Evolutionary conservation across 306 rosid genomes (phyloP).

Genomic region (Cicer chorassanicum): DNA sequence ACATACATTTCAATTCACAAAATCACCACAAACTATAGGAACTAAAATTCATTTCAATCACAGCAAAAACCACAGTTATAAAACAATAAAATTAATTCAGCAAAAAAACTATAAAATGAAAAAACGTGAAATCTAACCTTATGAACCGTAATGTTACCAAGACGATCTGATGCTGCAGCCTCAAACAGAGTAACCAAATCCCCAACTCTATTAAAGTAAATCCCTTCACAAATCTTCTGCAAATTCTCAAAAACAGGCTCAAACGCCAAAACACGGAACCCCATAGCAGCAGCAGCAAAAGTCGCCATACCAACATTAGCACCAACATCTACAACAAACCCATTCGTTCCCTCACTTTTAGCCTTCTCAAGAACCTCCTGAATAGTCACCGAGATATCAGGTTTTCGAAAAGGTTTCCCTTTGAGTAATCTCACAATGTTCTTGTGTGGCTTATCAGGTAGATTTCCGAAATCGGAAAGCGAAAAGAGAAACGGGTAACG

Average conservation of each 20-base stretch:
- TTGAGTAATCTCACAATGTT: slow-evolving; percentile 78
- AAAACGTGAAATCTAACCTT: slow-evolving; percentile 56
- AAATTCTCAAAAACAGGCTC: slow-evolving; percentile 93
- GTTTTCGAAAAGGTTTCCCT: slow-evolving; percentile 82
- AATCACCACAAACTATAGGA: not conserved
- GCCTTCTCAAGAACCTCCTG: slow-evolving; percentile 75
- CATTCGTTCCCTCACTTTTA: slow-evolving; percentile 59
- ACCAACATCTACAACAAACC: slow-evolving; percentile 87
- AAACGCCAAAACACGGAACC: slow-evolving; percentile 78
- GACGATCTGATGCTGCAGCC: slow-evolving; percentile 82
- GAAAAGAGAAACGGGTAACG: slow-evolving; percentile 80
- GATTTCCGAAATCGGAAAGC: slow-evolving; percentile 78
- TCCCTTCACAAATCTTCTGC: slow-evolving; percentile 95
- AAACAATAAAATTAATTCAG: no score
- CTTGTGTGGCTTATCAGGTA: slow-evolving; percentile 96
- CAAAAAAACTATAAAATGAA: not conserved
- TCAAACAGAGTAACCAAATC: slow-evolving; percentile 81
- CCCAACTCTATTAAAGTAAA: slow-evolving; percentile 80
- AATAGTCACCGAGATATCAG: slow-evolving; percentile 80
- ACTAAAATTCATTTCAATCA: slow-evolving; percentile 30
- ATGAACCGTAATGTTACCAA: slow-evolving; percentile 84
- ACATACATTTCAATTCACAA: not conserved
- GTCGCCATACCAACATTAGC: slow-evolving; percentile 96
- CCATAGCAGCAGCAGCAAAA: slow-evolving; percentile 93
- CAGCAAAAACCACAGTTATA: not conserved